Evolutionary conservation across 345 rosid genomes (phyloP).

Genomic region (Cardamine resedifolia): DNA sequence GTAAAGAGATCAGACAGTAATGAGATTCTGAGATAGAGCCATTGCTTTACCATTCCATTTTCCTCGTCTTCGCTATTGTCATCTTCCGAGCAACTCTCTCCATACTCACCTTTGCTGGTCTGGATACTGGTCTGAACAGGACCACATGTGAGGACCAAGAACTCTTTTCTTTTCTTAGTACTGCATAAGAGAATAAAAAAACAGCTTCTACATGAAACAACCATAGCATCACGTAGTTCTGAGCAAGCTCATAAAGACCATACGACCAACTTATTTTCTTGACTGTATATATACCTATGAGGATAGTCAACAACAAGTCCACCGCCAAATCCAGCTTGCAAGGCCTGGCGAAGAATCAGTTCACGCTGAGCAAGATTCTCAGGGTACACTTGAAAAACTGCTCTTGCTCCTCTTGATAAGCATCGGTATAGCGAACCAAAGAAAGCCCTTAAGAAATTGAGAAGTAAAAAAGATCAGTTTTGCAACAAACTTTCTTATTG

Average conservation of each 20-base stretch:
- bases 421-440: slow-evolving; percentile 81
- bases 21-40: background rate
- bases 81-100: slow-evolving; percentile 66
- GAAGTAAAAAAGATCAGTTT: slow-evolving; percentile 16
- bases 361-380: slow-evolving; percentile 81
- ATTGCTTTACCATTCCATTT: slow-evolving; percentile 50
- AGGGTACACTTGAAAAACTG: slow-evolving; percentile 89
- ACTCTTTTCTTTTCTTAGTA: slow-evolving; percentile 81
- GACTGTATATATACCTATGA: slow-evolving; percentile 56
- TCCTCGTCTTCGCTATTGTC: slow-evolving; percentile 66
- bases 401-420: slow-evolving; percentile 89
- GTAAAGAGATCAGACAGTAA: background rate
- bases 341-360: slow-evolving; percentile 74
- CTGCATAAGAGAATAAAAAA: slow-evolving; percentile 40
- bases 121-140: slow-evolving; percentile 50
- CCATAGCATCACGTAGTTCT: background rate
- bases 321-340: slow-evolving; percentile 91
- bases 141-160: slow-evolving; percentile 81
- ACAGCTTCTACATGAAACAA: background rate
- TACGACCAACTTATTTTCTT: background rate
- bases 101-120: slow-evolving; percentile 38
- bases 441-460: slow-evolving; percentile 58
- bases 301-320: slow-evolving; percentile 93
- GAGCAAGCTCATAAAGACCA: background rate
- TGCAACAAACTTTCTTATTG: background rate